Base-by-base conservation (phyloP, 2,329 filamentous ascomycete species). In the Pseudogymnoascus sp. region DNA sequence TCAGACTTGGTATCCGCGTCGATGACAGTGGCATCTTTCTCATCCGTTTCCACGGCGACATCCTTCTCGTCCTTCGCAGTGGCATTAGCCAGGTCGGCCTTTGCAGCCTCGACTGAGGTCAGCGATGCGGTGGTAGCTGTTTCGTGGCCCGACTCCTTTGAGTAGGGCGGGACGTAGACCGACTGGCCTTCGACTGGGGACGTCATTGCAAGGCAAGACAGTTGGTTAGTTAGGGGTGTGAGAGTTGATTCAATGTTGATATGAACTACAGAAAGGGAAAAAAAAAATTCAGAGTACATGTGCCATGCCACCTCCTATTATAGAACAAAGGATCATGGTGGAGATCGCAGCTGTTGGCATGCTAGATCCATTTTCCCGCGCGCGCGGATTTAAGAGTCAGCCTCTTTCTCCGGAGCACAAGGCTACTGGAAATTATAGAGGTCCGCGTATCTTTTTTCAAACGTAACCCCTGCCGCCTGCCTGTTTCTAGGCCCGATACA, bases 391-490 rank as follows among this genome's bases (percentile, higher is more conserved):
- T 52, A 52, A 31, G 23, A 52, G 43, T 52, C 43, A 52, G 43
- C 23, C 43, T 52, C 43, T 52, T 52, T 7, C 23, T 52, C 43
- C 43, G 43, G 7, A n/a, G 43, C 16, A 31, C 23, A 45, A 52
- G 43, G 43, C 43, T 49, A 49, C 43, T 49, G 43, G 43, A 49
- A 49, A 49, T 49, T 49, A 49, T 49, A 26, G 23, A 52, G 43
- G 43, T 52, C 23, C 43, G 43, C 4, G 43, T 52, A 52, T 2
- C 7, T 26, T 52, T 52, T 52, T 31, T 7, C 23, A 52, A 52
- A 52, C 43, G 43, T 52, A 52, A 14, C 43, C 43, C 43, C 43
- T 52, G 43, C 10, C 5, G 43, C n/a, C 43, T 52, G 43, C 43
- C 43, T 52, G 23, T 31, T 23, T 23, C 43, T 52, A 52, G 43